Conservation (phyloP, 2,329 filamentous ascomycete species). For the Monosporascus sp. region DNA sequence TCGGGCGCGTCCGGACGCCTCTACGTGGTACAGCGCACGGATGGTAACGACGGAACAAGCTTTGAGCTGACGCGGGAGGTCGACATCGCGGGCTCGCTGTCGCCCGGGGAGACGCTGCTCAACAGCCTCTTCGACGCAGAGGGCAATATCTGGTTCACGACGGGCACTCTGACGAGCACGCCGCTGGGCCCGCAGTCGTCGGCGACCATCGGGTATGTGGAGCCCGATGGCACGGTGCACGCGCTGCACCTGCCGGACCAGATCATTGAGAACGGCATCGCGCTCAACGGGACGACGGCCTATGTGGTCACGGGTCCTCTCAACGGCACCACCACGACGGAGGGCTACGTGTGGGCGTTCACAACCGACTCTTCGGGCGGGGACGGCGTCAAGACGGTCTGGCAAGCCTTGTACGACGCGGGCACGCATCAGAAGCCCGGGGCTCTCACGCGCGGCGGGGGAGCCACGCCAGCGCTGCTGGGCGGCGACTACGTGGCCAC, state of each 20-base stretch:
- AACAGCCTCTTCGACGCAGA: constrained; percentile 1
- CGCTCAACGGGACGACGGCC: constrained; percentile 7
- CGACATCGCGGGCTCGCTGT: background rate
- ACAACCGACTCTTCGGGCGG: background rate
- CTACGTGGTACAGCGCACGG: background rate
- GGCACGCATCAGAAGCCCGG: background rate
- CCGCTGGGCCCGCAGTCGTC: background rate
- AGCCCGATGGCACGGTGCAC: background rate
- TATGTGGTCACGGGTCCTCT: constrained; percentile 10
- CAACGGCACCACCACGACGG: background rate
- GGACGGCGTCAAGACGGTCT: background rate
- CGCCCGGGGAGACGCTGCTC: background rate
- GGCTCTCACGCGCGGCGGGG: background rate
- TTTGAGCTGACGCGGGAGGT: background rate
- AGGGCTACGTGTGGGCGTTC: constrained; percentile 6
- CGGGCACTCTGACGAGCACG: background rate
- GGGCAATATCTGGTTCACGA: constrained; percentile 3
- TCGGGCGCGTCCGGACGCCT: background rate
- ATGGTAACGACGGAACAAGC: background rate
- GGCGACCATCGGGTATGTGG: constrained; percentile 1
- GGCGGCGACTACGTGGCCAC: background rate
- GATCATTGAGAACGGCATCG: constrained; percentile 11
- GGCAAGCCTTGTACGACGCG: background rate
- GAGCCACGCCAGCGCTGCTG: background rate
- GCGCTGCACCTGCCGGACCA: constrained; percentile 4